Conservation (phyloP, 306 rosid genomes). For the Rubus parviflorus region DNA sequence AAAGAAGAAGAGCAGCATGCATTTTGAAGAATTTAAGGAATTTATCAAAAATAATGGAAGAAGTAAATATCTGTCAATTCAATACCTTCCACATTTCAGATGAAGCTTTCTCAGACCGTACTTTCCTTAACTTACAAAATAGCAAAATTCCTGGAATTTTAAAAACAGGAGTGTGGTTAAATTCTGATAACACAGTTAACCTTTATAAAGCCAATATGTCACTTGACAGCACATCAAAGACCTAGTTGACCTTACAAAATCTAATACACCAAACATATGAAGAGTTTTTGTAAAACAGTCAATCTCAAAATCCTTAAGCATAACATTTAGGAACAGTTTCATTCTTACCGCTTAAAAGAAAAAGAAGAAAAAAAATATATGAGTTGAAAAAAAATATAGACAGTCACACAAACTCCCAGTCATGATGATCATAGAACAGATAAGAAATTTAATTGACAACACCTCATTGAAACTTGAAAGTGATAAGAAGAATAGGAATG, state of each 20-base stretch:
- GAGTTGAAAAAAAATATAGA: background rate
- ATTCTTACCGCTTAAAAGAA: background rate
- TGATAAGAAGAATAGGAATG: slow-evolving; percentile 4
- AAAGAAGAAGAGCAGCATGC: background rate
- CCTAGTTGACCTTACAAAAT: background rate
- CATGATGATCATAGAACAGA: background rate
- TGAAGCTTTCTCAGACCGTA: slow-evolving; percentile 64
- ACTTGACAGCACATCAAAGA: background rate
- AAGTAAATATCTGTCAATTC: slow-evolving; percentile 9
- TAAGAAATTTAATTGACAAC: background rate
- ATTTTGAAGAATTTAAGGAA: background rate
- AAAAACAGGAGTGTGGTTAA: slow-evolving; percentile 5
- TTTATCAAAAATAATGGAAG: background rate
- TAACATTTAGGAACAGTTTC: background rate
- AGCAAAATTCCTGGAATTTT: slow-evolving; percentile 49
- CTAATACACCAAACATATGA: background rate
- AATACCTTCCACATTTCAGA: slow-evolving; percentile 76
- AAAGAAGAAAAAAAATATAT: background rate
- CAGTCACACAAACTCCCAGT: background rate
- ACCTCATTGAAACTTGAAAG: background rate
- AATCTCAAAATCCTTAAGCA: background rate
- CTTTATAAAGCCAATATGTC: background rate
- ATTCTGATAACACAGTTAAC: background rate
- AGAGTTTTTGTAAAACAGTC: background rate
- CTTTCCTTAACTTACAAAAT: slow-evolving; percentile 48